Percentiles rank a stretch among this genome's conserved stretches.
These are phyloP conservation scores for Claviceps humidiphila DNA, from an alignment of 2,329 filamentous ascomycete genomes.

Conservation along the genomic window DNA sequence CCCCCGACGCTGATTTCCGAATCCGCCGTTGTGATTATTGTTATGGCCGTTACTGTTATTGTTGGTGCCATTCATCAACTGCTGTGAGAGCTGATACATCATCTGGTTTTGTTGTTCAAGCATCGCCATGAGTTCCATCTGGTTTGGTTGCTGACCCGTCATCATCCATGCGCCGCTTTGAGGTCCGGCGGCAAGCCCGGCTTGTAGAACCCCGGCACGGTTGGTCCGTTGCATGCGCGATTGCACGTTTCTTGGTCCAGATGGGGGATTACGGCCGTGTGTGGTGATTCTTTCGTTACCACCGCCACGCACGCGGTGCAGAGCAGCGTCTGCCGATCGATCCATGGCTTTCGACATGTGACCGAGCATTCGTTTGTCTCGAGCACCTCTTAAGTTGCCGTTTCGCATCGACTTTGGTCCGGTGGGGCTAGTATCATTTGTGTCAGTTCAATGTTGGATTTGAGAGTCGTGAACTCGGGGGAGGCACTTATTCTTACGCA, in stretches of 20 bases:
- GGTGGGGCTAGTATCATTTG: slow-evolving; percentile 52
- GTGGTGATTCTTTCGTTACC: slow-evolving; percentile 72
- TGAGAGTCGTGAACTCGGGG: neutral
- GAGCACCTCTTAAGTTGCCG: slow-evolving; percentile 42
- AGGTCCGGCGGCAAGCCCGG: slow-evolving; percentile 29
- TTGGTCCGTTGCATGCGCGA: slow-evolving; percentile 33
- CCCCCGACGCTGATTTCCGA: slow-evolving; percentile 20
- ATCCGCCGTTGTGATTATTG: slow-evolving; percentile 12
- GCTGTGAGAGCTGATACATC: slow-evolving; percentile 63
- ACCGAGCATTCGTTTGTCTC: slow-evolving; percentile 72
- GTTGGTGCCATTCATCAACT: slow-evolving; percentile 42
- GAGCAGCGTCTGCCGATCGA: slow-evolving; percentile 56
- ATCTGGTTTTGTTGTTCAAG: slow-evolving; percentile 79
- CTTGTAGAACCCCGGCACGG: slow-evolving; percentile 34
- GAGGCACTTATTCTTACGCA: slow-evolving; percentile 36
- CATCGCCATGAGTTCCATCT: slow-evolving; percentile 55
- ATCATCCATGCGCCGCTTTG: slow-evolving; percentile 34
- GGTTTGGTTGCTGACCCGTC: slow-evolving; percentile 31
- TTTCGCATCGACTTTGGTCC: slow-evolving; percentile 92
- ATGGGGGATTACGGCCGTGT: slow-evolving; percentile 56
- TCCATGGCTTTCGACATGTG: slow-evolving; percentile 78
- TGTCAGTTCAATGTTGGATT: neutral
- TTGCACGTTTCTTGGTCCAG: slow-evolving; percentile 51
- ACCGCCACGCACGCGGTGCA: slow-evolving; percentile 67
- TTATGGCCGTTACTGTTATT: slow-evolving; percentile 16